Conservation (phyloP, 306 rosid species). For the Luffa acutangula region DNA sequence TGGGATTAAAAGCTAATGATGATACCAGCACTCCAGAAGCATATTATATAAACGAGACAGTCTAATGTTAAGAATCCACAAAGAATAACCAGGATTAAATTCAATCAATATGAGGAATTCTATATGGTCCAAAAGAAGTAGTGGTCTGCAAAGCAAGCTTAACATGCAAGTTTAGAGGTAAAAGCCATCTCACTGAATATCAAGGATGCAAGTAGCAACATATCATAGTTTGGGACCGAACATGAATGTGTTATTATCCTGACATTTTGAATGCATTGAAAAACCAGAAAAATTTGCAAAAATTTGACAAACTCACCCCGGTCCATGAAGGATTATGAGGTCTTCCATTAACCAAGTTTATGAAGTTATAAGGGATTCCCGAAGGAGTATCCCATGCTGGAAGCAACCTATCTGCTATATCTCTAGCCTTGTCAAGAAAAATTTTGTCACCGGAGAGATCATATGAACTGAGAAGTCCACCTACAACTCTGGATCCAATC, state of each 20-base stretch:
- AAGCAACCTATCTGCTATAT: slow-evolving; percentile 88
- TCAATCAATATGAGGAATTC: background rate
- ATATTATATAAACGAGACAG: background rate
- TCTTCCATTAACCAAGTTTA: slow-evolving; percentile 73
- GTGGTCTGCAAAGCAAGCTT: slow-evolving; percentile 11
- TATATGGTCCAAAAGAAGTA: slow-evolving; percentile 5
- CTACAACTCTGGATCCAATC: slow-evolving; percentile 73
- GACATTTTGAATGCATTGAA: slow-evolving; percentile 1
- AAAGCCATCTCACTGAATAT: background rate
- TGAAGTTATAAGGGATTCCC: slow-evolving; percentile 89
- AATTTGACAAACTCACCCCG: slow-evolving; percentile 44
- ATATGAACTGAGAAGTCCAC: slow-evolving; percentile 96
- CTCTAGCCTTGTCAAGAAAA: slow-evolving; percentile 85
- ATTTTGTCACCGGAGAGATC: slow-evolving; percentile 88
- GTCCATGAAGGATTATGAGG: slow-evolving; percentile 92
- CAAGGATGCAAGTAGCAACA: background rate
- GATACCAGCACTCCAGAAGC: background rate
- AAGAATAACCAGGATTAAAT: background rate
- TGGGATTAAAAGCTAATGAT: background rate
- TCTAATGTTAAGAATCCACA: background rate
- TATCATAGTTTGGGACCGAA: slow-evolving; percentile 2
- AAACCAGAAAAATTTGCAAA: slow-evolving; percentile 8
- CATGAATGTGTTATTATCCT: background rate
- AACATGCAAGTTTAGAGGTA: background rate
- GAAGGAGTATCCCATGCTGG: slow-evolving; percentile 94